Evolutionary conservation across 2,329 filamentous ascomycete species (phyloP).

Genomic region (Neofusicoccum umdonicola): DNA sequence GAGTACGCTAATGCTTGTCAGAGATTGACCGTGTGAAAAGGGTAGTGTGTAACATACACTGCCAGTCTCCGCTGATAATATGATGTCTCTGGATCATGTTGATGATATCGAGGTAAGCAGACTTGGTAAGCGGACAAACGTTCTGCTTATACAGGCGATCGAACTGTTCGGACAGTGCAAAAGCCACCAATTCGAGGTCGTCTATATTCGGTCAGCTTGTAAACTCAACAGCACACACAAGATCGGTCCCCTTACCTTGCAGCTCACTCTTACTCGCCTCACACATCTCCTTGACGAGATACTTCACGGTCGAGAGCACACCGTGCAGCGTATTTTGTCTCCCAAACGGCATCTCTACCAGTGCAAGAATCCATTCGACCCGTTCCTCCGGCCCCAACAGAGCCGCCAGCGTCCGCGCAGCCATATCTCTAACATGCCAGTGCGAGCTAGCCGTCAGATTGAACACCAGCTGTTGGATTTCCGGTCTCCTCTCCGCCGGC

Average conservation of each 20-base stretch:
- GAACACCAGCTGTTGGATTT: slow-evolving; percentile 59
- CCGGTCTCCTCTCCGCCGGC: slow-evolving; percentile 54
- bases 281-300: slow-evolving; percentile 26
- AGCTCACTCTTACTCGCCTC: background rate
- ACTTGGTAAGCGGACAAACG: slow-evolving; percentile 33
- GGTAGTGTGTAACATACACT: background rate
- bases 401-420: slow-evolving; percentile 63
- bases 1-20: background rate
- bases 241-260: background rate
- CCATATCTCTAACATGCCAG: slow-evolving; percentile 81
- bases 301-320: slow-evolving; percentile 30
- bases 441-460: slow-evolving; percentile 66
- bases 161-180: slow-evolving; percentile 22
- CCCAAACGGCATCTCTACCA: slow-evolving; percentile 21
- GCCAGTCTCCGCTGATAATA: background rate
- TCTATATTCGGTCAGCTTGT: background rate
- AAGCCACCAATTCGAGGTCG: slow-evolving; percentile 23
- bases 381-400: slow-evolving; percentile 30
- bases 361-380: slow-evolving; percentile 23
- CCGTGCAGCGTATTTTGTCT: slow-evolving; percentile 33
- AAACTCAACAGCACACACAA: background rate
- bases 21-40: too few species aligned
- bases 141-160: slow-evolving; percentile 22
- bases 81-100: slow-evolving; percentile 12
- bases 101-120: slow-evolving; percentile 37